phyloP scores from a whole-genome alignment of 257 asterid genomes.

The Solanum etuberosum region DNA sequence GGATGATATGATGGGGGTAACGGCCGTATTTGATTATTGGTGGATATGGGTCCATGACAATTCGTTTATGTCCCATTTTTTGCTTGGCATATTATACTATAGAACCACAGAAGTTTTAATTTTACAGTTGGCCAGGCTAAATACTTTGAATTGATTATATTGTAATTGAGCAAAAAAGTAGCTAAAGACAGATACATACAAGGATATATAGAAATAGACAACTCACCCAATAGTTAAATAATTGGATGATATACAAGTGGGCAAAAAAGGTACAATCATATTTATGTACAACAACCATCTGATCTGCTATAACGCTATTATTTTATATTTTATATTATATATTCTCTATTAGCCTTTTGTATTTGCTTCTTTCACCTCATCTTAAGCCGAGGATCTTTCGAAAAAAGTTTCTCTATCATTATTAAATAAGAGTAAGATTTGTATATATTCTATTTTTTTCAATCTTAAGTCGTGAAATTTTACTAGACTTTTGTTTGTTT shows the following conservation, averaged over 20 bases:
- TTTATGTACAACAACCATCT: neutral
- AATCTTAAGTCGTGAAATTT: fast-evolving
- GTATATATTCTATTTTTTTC: fast-evolving
- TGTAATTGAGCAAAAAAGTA: neutral
- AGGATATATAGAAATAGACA: neutral
- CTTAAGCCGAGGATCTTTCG: too few relatives aligned
- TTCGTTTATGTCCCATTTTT: neutral
- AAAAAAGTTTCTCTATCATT: fast-evolving
- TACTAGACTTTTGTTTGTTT: neutral
- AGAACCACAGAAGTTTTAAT: neutral
- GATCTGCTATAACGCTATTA: neutral
- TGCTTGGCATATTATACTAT: neutral
- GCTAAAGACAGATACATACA: neutral
- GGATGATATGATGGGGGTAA: neutral
- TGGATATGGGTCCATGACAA: neutral
- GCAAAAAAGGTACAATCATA: neutral
- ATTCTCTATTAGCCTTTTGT: neutral
- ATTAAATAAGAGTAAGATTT: neutral
- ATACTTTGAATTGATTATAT: neutral
- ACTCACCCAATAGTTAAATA: neutral
- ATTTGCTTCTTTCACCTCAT: neutral
- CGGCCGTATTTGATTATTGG: neutral
- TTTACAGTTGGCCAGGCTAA: neutral
- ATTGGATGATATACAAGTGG: neutral
- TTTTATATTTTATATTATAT: neutral